Base-by-base conservation (phyloP, 1,284 basidiomycete species). In the Irpex rosettiformis region DNA sequence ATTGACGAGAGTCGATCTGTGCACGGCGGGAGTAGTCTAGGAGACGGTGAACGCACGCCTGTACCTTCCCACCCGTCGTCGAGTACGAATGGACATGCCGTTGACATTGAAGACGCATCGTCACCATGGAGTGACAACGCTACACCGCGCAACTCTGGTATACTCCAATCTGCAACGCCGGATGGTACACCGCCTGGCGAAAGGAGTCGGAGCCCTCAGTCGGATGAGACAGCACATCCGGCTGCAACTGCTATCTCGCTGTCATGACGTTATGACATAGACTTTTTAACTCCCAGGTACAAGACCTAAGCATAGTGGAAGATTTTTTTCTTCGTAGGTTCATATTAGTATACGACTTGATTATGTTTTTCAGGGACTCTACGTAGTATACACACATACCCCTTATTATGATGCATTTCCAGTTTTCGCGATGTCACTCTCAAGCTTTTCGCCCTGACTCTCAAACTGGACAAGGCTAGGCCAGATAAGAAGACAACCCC, bases 1-100 rank as follows among this genome's bases (percentile, higher is more conserved):
- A 84, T 91, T 60, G 84, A 86, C 61, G 89, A 90, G 70, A 71
- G 70, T 47, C 76, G 71, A 47, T 52, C 63, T 72, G 56, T 72
- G 69, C 29, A 70, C 67, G 11, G 29, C 57, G 5, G 21, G 24
- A 16, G 6, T n/a, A 72, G 40, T 13, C 5, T 72, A 52, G 74
- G 65, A 47, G 69, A 70, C 21, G 43, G 55, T 8, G 65, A 61
- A 37, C 61, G 64, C 28, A 51, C 37, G n/a, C 29, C 49, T 16
- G 48, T 51, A 27, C 48, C 48, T 16, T 27, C 48, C 6, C 48
- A 51, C 6, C 48, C 24, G 10, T 27, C 48, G 21, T 6, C 43
- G 21, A 13, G 13, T 16, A 27, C 25, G 16, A 51, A 28, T 25
- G 48, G 65, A 63, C 27, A 27, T 52, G 13, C 48, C 11, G 59